phyloP scores from a whole-genome alignment of 495 filamentous ascomycete species.

The Xylaria venustula region DNA sequence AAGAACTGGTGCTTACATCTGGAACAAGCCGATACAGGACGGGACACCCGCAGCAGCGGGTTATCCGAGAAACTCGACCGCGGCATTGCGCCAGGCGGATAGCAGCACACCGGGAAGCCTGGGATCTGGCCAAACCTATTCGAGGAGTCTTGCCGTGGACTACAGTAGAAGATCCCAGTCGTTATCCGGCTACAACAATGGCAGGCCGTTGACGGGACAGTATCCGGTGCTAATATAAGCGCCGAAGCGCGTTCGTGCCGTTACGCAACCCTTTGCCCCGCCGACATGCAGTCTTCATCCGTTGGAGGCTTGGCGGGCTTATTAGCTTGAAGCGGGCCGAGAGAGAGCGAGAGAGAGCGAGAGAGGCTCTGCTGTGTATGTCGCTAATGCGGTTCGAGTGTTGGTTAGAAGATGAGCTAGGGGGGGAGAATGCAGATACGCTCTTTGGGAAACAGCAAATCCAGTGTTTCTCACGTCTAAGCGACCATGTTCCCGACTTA shows the following conservation, averaged over 20 bases:
- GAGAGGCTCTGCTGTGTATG: neutral
- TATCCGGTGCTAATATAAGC: conserved; percentile 7
- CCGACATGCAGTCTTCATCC: neutral
- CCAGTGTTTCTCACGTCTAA: neutral
- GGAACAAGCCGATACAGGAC: conserved; percentile 89
- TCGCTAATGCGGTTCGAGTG: neutral
- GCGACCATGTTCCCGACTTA: neutral
- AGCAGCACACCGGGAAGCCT: neutral
- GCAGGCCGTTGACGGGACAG: neutral
- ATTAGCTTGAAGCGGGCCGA: conserved; percentile 7
- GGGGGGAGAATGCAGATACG: neutral
- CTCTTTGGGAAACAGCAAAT: neutral
- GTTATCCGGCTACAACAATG: neutral
- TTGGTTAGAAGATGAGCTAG: neutral
- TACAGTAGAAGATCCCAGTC: neutral
- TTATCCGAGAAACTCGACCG: conserved; percentile 59
- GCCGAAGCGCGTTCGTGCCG: conserved; percentile 3
- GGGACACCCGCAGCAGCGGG: conserved; percentile 81
- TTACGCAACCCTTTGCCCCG: conserved; percentile 9
- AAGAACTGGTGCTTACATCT: conserved; percentile 58
- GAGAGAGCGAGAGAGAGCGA: conserved; percentile 1
- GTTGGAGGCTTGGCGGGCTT: neutral
- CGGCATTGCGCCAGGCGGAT: conserved; percentile 29
- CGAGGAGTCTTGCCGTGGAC: neutral
- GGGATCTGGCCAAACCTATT: neutral